Evolutionary conservation across 192 early-diverging fungal species (phyloP).

Genomic region (Entomortierella parvispora): DNA sequence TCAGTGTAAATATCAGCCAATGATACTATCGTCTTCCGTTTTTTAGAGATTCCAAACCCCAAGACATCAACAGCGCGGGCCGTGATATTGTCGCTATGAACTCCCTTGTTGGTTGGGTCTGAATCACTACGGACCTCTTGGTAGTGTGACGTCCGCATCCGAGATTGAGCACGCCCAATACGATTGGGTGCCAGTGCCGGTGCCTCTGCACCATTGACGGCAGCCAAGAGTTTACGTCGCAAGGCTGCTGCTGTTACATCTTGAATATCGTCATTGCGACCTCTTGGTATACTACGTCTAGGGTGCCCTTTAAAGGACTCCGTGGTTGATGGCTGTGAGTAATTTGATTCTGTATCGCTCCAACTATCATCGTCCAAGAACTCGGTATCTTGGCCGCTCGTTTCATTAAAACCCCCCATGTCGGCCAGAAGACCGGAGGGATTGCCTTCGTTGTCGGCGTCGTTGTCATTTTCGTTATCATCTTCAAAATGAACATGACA

Average conservation of each 20-base stretch:
- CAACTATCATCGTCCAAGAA: constrained; percentile 37
- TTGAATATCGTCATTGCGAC: not conserved
- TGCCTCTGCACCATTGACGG: no score
- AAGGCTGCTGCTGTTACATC: not conserved
- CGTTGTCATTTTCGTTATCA: constrained; percentile 74
- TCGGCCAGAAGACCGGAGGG: not conserved
- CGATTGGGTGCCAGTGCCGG: no score
- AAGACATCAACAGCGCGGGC: constrained; percentile 21
- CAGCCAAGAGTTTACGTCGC: not conserved
- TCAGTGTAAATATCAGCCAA: constrained; percentile 36
- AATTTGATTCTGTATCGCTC: constrained; percentile 36
- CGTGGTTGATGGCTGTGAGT: constrained; percentile 5
- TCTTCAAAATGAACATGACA: constrained; percentile 89
- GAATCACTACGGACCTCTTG: no score
- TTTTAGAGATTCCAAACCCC: constrained; percentile 2
- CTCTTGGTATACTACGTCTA: not conserved
- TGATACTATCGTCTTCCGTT: constrained; percentile 33
- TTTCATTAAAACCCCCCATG: not conserved
- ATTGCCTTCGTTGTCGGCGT: not conserved
- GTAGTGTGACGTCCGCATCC: no score
- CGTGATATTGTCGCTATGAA: constrained; percentile 6
- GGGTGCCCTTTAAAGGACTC: not conserved
- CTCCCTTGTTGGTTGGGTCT: no score
- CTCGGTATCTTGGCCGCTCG: constrained; percentile 10
- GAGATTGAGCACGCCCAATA: no score